Conservation (phyloP, 805 yeast species). For the Wickerhamomyces tratensis region DNA sequence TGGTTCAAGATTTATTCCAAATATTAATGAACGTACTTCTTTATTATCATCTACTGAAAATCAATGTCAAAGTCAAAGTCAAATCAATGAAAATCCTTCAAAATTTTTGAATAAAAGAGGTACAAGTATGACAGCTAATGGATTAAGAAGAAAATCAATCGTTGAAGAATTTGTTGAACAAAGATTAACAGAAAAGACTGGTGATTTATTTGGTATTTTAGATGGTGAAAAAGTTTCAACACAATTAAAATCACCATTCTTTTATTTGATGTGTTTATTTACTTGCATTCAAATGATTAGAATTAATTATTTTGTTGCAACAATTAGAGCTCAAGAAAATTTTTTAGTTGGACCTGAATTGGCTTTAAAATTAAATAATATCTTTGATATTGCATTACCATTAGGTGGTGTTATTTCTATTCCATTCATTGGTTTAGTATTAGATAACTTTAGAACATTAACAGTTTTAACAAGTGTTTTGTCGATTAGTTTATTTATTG, state of each 20-base stretch:
- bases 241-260: slow-evolving; percentile 59
- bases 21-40: slow-evolving; percentile 27
- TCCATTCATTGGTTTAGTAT: slow-evolving; percentile 73
- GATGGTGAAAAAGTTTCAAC: slow-evolving; percentile 47
- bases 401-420: slow-evolving; percentile 81
- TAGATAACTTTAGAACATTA: slow-evolving; percentile 66
- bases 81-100: neutral
- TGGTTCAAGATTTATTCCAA: slow-evolving; percentile 34
- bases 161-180: slow-evolving; percentile 59
- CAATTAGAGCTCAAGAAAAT: slow-evolving; percentile 73
- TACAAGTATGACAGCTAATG: slow-evolving; percentile 12
- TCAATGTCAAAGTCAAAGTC: too few relatives aligned
- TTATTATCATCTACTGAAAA: slow-evolving; percentile 10
- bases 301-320: slow-evolving; percentile 88
- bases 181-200: slow-evolving; percentile 39
- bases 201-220: slow-evolving; percentile 62
- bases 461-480: slow-evolving; percentile 45
- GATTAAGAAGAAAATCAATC: slow-evolving; percentile 39
- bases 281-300: slow-evolving; percentile 86
- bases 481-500: slow-evolving; percentile 49
- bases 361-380: slow-evolving; percentile 54
- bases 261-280: slow-evolving; percentile 63
- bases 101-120: slow-evolving; percentile 3
- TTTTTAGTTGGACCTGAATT: slow-evolving; percentile 45
- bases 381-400: slow-evolving; percentile 83